Evolutionary conservation across 306 rosid species (phyloP), one percentile per base, ranked within the genome.

Genomic region (Nissolia schottii): DNA sequence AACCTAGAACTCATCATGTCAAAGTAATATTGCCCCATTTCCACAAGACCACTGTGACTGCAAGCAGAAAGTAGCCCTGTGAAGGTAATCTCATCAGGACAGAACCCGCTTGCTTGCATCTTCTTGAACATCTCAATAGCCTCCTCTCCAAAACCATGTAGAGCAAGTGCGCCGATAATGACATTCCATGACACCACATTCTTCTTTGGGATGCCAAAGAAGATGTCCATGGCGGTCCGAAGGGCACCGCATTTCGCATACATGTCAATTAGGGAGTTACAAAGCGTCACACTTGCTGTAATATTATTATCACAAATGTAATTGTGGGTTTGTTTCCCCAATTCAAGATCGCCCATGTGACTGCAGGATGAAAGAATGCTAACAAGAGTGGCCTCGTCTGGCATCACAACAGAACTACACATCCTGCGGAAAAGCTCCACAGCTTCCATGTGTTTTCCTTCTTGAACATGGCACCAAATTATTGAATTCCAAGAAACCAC

Each of bases 401-500:
- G 93, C 70, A 75, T 61, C 62, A 53, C 84, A 13, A 64, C 68
- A 2, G 92, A 85, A 69, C 22, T 69, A 38, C 85, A 79, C 96
- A 89, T 87, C 73, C 64, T 83, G 43, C 20, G 31, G 77, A 87
- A 89, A 20, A 89, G 86, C 58, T 80, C 84, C 72, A 89, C 24
- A 13, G 93, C 93, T 64, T 85, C 90, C 12, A 54, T 50, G 75
- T 75, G 73, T 10, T 12, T 82, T 25, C 96, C 93, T 66, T 82
- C 86, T 73, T 64, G 84, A 35, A 87, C 87, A 84, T 79, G 83
- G 51, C 85, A 84, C 1, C 85, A 80, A 32, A 91, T 91, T 64
- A 91, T 80, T 16, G 96, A 83, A 73, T 89, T 89, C 97, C 97
- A 91, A 15, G 96, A 85, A 72, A 91, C 83, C 67, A 77, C 96